Evolutionary conservation across 106 monocot species (phyloP).

Genomic region (Alisma plantagoaquatica): DNA sequence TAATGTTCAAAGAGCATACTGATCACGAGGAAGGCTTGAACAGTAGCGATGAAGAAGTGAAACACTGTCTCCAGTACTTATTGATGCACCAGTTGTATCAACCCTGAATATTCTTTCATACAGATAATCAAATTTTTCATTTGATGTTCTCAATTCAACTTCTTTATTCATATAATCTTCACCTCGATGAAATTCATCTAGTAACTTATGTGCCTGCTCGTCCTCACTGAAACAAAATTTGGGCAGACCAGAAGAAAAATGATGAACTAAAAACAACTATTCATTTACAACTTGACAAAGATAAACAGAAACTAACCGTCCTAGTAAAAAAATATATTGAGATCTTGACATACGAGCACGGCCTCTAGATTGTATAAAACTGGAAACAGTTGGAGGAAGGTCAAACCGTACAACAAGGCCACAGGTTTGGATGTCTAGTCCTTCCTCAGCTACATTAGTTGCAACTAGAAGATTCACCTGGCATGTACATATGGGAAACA

Average conservation of each 20-base stretch:
- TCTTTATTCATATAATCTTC: conserved; percentile 79
- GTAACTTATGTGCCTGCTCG: conserved; percentile 36
- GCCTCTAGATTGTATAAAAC: conserved; percentile 96
- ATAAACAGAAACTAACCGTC: conserved; percentile 34
- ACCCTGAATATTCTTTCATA: conserved; percentile 69
- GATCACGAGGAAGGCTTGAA: conserved; percentile 69
- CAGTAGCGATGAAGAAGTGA: conserved; percentile 85
- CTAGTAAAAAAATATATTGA: conserved; percentile 67
- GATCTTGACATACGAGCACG: conserved; percentile 89
- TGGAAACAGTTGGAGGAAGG: conserved; percentile 84
- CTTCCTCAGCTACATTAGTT: conserved; percentile 98
- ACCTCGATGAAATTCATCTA: conserved; percentile 44
- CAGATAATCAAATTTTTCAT: conserved; percentile 48
- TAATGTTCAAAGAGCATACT: conserved; percentile 39
- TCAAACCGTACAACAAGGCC: conserved; percentile 95
- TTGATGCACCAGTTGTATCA: conserved; percentile 67
- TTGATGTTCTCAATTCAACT: conserved; percentile 46
- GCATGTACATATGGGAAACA: no score
- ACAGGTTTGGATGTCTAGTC: conserved; percentile 95
- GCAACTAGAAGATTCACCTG: conserved; percentile 97
- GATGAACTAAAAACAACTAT: background rate
- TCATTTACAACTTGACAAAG: background rate
- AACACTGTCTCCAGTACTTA: conserved; percentile 82
- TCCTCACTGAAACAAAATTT: conserved; percentile 45
- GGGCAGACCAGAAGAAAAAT: background rate